These are phyloP conservation scores for Ailanthus altissimus DNA, from an alignment of 345 rosid species.

Conservation along the genomic window DNA sequence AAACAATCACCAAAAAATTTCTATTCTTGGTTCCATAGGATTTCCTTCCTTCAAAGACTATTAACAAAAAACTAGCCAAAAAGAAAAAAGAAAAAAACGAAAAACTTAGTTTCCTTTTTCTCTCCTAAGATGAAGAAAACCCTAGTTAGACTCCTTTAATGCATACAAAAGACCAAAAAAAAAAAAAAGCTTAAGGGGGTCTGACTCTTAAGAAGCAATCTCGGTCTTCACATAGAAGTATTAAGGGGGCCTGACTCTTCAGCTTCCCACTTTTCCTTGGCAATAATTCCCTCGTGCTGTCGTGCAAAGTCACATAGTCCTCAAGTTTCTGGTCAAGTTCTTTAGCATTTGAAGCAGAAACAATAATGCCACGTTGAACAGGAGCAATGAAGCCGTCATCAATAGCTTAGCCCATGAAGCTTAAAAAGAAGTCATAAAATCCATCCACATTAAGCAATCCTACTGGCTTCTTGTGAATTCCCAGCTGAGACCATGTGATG, in stretches of 20 bases:
- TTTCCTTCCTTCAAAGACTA: too few species aligned
- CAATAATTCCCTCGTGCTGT: slow-evolving; percentile 43
- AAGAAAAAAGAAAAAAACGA: too few species aligned
- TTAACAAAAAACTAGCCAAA: too few species aligned
- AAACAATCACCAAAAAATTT: too few species aligned
- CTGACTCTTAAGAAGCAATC: slow-evolving; percentile 42
- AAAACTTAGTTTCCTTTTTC: too few species aligned
- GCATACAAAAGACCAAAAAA: too few species aligned
- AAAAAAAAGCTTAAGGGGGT: not conserved
- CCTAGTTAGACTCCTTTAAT: not conserved
- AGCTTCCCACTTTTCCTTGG: slow-evolving; percentile 58
- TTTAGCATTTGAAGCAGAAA: slow-evolving; percentile 55
- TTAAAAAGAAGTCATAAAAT: slow-evolving; percentile 41
- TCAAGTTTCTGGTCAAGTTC: slow-evolving; percentile 67
- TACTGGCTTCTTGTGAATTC: slow-evolving; percentile 60
- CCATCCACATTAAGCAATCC: slow-evolving; percentile 61
- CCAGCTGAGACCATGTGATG: slow-evolving; percentile 56
- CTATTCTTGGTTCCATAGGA: too few species aligned
- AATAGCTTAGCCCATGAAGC: slow-evolving; percentile 52
- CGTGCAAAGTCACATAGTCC: slow-evolving; percentile 62
- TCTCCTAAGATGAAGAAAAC: not conserved
- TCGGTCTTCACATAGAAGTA: slow-evolving; percentile 41
- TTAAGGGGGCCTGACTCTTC: slow-evolving; percentile 48
- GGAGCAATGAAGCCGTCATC: slow-evolving; percentile 56
- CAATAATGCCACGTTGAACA: slow-evolving; percentile 56